phyloP scores from a whole-genome alignment of 306 rosid genomes.

The Gynostemma pentaphyllum region DNA sequence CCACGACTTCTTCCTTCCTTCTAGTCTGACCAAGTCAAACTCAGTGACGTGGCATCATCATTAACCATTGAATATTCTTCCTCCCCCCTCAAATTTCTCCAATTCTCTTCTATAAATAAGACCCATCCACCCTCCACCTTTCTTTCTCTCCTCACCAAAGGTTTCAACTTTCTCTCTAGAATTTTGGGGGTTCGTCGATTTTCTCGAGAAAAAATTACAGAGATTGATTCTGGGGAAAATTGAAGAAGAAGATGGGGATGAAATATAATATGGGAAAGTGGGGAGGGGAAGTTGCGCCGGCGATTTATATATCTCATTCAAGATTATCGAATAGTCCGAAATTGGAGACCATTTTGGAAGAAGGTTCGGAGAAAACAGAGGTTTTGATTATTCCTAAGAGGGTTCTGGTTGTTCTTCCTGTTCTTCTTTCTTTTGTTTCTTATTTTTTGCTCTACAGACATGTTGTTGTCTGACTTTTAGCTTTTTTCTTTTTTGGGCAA shows the following conservation, averaged over 20 bases:
- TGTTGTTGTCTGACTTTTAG: background rate
- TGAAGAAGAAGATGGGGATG: constrained; percentile 27
- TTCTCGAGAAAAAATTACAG: background rate
- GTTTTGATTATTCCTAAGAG: constrained; percentile 22
- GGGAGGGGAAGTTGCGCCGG: constrained; percentile 46
- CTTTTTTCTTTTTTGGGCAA: too few relatives aligned
- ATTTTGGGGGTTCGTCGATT: background rate
- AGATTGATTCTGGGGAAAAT: background rate
- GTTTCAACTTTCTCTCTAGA: background rate
- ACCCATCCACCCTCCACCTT: background rate
- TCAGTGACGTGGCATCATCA: background rate
- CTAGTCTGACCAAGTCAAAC: background rate
- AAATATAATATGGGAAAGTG: constrained; percentile 6
- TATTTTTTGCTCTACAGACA: constrained; percentile 33
- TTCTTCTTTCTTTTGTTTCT: constrained; percentile 29
- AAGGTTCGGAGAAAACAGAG: constrained; percentile 9
- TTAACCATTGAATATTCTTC: background rate
- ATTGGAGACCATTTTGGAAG: constrained; percentile 53
- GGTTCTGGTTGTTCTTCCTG: constrained; percentile 38
- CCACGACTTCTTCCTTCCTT: background rate
- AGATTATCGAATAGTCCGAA: constrained; percentile 14
- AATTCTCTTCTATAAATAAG: background rate
- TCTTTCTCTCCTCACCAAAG: background rate
- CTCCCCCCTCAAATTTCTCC: background rate
- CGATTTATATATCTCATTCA: constrained; percentile 16